Evolutionary conservation across 1,284 basidiomycete genomes (phyloP).

Genomic region (Thelephora terrestris): DNA sequence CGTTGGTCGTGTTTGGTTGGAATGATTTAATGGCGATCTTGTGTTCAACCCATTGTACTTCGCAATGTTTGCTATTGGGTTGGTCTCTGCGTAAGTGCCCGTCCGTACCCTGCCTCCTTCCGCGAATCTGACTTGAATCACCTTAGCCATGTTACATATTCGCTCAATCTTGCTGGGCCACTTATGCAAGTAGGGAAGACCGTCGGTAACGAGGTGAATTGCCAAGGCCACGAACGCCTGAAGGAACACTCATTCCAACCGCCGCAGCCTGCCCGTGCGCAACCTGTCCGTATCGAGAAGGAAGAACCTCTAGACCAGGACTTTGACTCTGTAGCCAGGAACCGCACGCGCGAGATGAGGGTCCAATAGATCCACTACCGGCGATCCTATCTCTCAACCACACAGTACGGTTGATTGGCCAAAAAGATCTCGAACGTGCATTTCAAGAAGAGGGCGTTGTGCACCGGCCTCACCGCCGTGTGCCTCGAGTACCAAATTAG

Average conservation of each 20-base stretch:
- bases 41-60: constrained; percentile 94
- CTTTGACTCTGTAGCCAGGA: no score
- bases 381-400: not conserved
- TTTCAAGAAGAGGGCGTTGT: no score
- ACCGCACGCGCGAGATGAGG: not conserved
- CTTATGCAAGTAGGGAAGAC: constrained; percentile 62
- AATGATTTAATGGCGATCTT: constrained; percentile 96
- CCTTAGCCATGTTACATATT: constrained; percentile 60
- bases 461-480: no score
- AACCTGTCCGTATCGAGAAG: constrained; percentile 18
- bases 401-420: no score
- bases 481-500: no score
- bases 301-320: constrained; percentile 9
- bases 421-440: no score
- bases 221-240: constrained; percentile 59
- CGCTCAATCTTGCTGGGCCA: constrained; percentile 75
- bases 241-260: constrained; percentile 67
- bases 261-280: constrained; percentile 27
- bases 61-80: constrained; percentile 61
- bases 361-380: not conserved
- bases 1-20: constrained; percentile 90
- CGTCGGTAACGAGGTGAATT: constrained; percentile 60
- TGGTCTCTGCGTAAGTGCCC: constrained; percentile 63
- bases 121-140: constrained; percentile 6
- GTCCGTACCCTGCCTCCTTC: constrained; percentile 14